Evolutionary conservation across 2,329 filamentous ascomycete species (phyloP).

Genomic region (Phaeosphaeria sp.): DNA sequence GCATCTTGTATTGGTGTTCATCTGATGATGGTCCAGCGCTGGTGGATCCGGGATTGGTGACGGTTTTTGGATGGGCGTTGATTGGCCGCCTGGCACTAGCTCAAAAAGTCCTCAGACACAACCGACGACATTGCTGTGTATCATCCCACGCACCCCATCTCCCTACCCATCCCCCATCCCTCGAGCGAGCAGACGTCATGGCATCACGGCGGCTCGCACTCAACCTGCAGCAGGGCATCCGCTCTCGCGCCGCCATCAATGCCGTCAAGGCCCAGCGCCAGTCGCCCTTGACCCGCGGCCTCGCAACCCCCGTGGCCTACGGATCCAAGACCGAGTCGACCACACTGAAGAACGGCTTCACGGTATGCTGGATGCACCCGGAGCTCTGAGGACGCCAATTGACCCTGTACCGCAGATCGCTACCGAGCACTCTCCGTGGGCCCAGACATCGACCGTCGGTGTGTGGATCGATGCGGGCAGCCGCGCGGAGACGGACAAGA

Average conservation of each 20-base stretch:
- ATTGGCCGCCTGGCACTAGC: no score
- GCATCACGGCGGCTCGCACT: constrained; percentile 97
- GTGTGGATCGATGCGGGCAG: constrained; percentile 99
- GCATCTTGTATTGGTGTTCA: no score
- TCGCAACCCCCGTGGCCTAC: constrained; percentile 80
- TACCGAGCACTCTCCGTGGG: constrained; percentile 97
- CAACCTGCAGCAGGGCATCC: constrained; percentile 89
- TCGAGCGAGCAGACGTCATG: constrained; percentile 64
- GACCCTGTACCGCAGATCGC: constrained; percentile 73
- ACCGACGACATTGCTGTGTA: neutral
- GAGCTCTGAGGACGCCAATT: constrained; percentile 34
- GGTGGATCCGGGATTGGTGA: no score
- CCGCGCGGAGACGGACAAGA: constrained; percentile 96
- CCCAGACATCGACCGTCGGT: constrained; percentile 96
- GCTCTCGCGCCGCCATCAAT: constrained; percentile 84
- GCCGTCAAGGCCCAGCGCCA: constrained; percentile 61
- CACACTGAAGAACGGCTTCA: constrained; percentile 96
- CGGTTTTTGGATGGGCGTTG: no score
- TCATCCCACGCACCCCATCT: constrained; percentile 28
- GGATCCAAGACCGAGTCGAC: constrained; percentile 92
- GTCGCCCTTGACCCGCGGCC: constrained; percentile 79
- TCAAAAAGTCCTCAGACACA: neutral
- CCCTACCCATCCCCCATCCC: constrained; percentile 32
- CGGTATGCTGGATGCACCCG: constrained; percentile 63
- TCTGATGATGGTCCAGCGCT: no score